Base-by-base conservation (phyloP, 768 basidiomycete species). In the Suillus placidus region DNA sequence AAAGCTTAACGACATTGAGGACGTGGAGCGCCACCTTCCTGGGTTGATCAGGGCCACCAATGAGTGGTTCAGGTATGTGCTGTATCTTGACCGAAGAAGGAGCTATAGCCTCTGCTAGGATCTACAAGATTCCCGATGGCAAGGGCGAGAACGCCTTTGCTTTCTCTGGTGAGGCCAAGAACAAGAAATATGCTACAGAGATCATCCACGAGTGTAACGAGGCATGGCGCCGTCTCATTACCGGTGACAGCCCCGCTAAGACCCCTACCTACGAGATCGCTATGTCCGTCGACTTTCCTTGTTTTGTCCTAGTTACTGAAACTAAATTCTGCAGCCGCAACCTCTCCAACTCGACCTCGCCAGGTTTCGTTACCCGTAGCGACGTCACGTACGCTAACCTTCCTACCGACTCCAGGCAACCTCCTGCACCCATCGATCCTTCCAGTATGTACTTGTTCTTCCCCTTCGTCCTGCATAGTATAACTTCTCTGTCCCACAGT, bases 151-250 rank as follows among this genome's bases (percentile, higher is more conserved):
- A 99, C 83, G 90, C 91, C 69, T 99, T 99, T 75, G 97, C 97
- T 20, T 99, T 99, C 88, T 96, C 94, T 62, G 97, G 97, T 65
- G 97, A 99, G 82, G 97, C 97, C 69, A 99, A 99, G 85, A 97
- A 97, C 86, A 97, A 97, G 86, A 97, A 97, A 80, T 99, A 99
- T 77, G 97, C 97, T 38, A 94, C 93, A 62, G 97, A 99, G 81
- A 97, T 99, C 82, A 92, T 99, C 76, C 96, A 97, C 79, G 97
- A 99, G 78, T 96, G 94, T 81, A 91, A 99, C 77, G 97, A 99
- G 79, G 93, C 97, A 43, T 99, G 97, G 97, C 93, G 95, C 74
- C 93, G 93, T 74, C 87, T 99, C 71, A 85, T 95, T 77, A 81
- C 80, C 61, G 94, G 95, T 68, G 92, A 97, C 69, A 82, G 79